Evolutionary conservation across 2,329 filamentous ascomycete species (phyloP).

Genomic region (Penicillium sp.): DNA sequence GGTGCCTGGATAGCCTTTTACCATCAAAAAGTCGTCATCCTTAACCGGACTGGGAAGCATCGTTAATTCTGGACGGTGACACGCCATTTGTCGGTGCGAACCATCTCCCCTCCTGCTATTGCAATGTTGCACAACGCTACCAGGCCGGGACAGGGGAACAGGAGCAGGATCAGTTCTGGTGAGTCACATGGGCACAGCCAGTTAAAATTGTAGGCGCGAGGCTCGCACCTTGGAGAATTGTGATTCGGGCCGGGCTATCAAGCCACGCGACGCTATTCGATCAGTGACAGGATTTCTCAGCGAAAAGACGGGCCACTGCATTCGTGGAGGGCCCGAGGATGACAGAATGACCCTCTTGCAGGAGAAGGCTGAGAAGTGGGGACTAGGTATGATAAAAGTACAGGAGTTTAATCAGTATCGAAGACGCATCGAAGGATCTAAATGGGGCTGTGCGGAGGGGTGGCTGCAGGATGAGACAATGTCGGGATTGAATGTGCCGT

Average conservation of each 20-base stretch:
- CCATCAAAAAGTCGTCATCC: conserved; percentile 6
- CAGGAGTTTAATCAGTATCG: conserved; percentile 22
- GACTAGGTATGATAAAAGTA: neutral
- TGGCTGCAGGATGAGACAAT: conserved; percentile 18
- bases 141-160: neutral
- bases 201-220: neutral
- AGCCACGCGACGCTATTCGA: conserved; percentile 12
- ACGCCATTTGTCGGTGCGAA: conserved; percentile 15
- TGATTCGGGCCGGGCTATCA: conserved; percentile 12
- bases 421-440: conserved; percentile 33
- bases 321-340: conserved; percentile 16
- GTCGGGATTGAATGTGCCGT: neutral
- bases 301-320: conserved; percentile 14
- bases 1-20: neutral
- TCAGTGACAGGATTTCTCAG: neutral
- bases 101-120: conserved; percentile 2
- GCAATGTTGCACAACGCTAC: conserved; percentile 13
- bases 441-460: conserved; percentile 18
- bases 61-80: conserved; percentile 6
- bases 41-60: conserved; percentile 7
- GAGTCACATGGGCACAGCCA: conserved; percentile 1
- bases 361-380: conserved; percentile 3
- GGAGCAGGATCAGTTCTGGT: neutral
- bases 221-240: neutral
- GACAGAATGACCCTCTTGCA: conserved; percentile 16